Base-by-base conservation (phyloP, 2,329 filamentous ascomycete genomes). In the Monosporascus sp. region DNA sequence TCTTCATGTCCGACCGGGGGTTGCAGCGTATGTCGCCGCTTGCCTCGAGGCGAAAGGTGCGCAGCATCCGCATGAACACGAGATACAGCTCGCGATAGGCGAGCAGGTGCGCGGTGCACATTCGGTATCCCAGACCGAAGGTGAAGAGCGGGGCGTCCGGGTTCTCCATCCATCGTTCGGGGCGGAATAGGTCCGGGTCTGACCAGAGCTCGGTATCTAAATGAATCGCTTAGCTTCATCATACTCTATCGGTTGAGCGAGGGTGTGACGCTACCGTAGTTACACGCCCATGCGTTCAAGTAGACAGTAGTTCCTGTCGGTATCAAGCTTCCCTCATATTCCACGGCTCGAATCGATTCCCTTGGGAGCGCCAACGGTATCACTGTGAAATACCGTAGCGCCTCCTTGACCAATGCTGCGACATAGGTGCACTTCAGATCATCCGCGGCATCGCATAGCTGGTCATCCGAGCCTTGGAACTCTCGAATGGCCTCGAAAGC, bases 231-330 rank as follows among this genome's bases (percentile, higher is more conserved):
- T 35, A n/a, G 48, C 48, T 40, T 11, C 9, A 20, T 14, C 22
- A n/a, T 3, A 14, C 31, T 35, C 31, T 14, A 35, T 35, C 11
- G 31, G 31, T 5, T 35, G 31, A 11, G 31, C 31, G 31, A 35
- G 31, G 31, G 11, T 14, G 31, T 5, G 31, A 11, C 31, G 5
- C 58, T 46, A 66, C 65, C 62, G 27, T 50, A 54, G 26, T 62
- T 67, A 35, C 65, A 67, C 7, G 64, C 63, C 64, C 64, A 67
- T 2, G 61, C 63, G 43, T 67, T 67, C 87, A 93, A 87, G 70
- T 91, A 91, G 61, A 93, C 91, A 2, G 86, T 89, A 1, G 87
- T 91, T 1, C 87, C 87, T 0, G 87, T 79, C 0, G 89, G 89
- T 38, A 94, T 88, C 1, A 78, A 72, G 0, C 82, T 75, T 17